Evolutionary conservation across 768 basidiomycete genomes (phyloP).

Genomic region (Russula earlei): DNA sequence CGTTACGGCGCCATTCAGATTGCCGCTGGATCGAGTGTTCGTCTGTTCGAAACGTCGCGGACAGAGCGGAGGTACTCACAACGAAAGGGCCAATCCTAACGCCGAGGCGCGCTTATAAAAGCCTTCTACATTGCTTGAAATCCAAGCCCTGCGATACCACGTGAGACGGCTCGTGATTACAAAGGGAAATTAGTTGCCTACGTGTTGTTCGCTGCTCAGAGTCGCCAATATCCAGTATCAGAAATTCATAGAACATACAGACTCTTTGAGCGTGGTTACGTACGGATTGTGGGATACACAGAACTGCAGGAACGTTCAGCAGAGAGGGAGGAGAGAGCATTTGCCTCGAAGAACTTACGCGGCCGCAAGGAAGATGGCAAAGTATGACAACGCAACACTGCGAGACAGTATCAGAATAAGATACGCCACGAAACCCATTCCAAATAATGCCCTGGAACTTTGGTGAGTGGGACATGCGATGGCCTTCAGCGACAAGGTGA

Average conservation of each 20-base stretch:
- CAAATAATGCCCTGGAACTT: neutral
- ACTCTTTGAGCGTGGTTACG: neutral
- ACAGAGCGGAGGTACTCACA: neutral
- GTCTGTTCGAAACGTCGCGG: constrained; percentile 54
- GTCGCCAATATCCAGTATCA: neutral
- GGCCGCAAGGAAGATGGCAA: neutral
- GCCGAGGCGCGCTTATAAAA: neutral
- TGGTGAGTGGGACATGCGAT: neutral
- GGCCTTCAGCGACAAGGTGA: too few relatives aligned
- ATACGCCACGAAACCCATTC: neutral
- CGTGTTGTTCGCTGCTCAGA: neutral
- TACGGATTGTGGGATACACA: neutral
- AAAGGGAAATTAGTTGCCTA: neutral
- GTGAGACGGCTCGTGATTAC: neutral
- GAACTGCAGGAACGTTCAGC: neutral
- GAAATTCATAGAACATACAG: neutral
- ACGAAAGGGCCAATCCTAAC: neutral
- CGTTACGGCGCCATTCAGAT: neutral
- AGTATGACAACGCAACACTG: neutral
- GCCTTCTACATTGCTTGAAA: neutral
- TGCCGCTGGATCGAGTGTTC: constrained; percentile 27
- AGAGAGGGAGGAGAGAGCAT: neutral
- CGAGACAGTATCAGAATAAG: neutral
- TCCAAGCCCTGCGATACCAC: neutral
- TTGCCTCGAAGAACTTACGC: neutral